phyloP scores from a whole-genome alignment of 257 asterid species.

The Solanum rostratum region DNA sequence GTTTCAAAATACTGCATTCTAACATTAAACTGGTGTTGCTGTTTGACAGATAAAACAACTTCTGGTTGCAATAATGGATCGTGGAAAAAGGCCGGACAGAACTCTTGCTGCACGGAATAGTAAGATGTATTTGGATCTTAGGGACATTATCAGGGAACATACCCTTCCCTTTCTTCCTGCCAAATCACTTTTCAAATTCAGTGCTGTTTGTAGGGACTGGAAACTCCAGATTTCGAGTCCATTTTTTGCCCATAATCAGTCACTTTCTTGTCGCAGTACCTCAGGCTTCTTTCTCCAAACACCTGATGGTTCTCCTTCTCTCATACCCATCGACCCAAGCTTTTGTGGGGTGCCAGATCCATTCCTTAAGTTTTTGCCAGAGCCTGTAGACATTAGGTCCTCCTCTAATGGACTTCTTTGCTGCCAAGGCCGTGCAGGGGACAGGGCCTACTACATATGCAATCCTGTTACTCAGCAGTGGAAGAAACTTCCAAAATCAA shows the following conservation, averaged over 20 bases:
- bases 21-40: background rate
- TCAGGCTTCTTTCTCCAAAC: constrained; percentile 29
- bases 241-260: constrained; percentile 44
- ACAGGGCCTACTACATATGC: constrained; percentile 35
- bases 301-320: constrained; percentile 15
- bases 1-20: background rate
- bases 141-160: constrained; percentile 31
- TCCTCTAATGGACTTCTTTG: constrained; percentile 46
- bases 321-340: constrained; percentile 14
- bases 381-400: constrained; percentile 32
- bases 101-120: background rate
- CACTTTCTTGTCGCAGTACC: constrained; percentile 12
- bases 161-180: constrained; percentile 44
- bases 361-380: constrained; percentile 32
- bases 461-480: constrained; percentile 35
- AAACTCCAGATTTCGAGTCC: constrained; percentile 37
- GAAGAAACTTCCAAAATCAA: constrained; percentile 37
- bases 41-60: background rate
- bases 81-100: constrained; percentile 28
- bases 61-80: constrained; percentile 23
- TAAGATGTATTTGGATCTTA: constrained; percentile 37
- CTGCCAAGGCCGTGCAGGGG: constrained; percentile 27
- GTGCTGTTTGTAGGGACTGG: constrained; percentile 45
- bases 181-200: constrained; percentile 35
- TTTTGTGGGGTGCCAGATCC: constrained; percentile 47